Percentiles rank a stretch among this genome's conserved stretches.
These are phyloP conservation scores for Pseudonitzschia pungens DNA, from an alignment of 108 stramenopile species.

Conservation along the genomic window DNA sequence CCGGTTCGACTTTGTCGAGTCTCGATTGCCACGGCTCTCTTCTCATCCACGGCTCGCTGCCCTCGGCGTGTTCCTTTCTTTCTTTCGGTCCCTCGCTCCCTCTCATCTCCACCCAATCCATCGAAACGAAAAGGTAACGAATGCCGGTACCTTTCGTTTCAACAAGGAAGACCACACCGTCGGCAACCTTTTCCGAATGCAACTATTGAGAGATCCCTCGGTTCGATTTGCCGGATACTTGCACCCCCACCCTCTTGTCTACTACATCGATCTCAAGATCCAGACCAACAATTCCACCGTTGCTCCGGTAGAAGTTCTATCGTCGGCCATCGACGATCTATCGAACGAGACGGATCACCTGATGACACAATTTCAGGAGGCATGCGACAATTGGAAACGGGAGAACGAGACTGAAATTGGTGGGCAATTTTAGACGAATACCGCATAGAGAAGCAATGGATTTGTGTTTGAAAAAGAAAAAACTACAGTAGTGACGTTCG, in stretches of 20 bases:
- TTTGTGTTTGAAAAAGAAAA: too few relatives aligned
- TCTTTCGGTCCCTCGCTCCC: background rate
- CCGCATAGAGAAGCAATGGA: too few relatives aligned
- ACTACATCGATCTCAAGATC: conserved; percentile 85
- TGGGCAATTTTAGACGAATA: conserved; percentile 33
- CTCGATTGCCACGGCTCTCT: background rate
- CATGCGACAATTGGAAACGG: conserved; percentile 73
- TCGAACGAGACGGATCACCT: conserved; percentile 86
- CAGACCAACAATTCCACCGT: conserved; percentile 80
- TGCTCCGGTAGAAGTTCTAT: conserved; percentile 70
- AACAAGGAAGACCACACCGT: conserved; percentile 98
- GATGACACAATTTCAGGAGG: conserved; percentile 73
- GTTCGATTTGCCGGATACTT: conserved; percentile 93
- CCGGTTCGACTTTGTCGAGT: background rate
- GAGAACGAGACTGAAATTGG: conserved; percentile 65
- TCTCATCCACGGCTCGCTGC: background rate
- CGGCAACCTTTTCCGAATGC: conserved; percentile 93
- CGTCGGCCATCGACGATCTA: conserved; percentile 86
- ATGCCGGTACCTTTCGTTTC: conserved; percentile 94
- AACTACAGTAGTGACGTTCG: too few relatives aligned
- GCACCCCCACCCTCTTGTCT: conserved; percentile 92
- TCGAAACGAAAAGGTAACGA: conserved; percentile 43
- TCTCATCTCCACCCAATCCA: conserved; percentile 8
- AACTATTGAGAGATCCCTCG: conserved; percentile 85
- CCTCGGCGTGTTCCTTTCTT: too few relatives aligned